Base-by-base conservation (phyloP, 169 alveolate species). In the Plasmodium sp. region DNA sequence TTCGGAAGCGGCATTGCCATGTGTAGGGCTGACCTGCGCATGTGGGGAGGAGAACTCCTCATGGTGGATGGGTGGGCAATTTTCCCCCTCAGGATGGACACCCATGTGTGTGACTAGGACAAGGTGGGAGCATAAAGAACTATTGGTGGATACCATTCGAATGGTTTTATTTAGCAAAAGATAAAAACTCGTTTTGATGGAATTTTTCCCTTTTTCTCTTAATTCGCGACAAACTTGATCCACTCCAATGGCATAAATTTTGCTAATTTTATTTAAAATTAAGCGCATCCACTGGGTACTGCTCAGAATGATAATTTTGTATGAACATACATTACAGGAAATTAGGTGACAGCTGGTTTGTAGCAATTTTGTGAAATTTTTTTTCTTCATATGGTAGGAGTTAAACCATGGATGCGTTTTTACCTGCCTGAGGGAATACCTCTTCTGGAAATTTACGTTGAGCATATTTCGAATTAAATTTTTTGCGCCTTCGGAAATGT, bases 381-480 rank as follows among this genome's bases (percentile, higher is more conserved):
- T 33, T 79, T 77, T 86, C 27, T 84, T 84, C 90, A 81, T 43
- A 67, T 80, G 67, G 67, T 54, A 81, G 31, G 34, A 14, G 48
- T 54, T 31, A 62, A 81, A 90, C 94, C 94, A 90, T 62, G 71
- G 51, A 58, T 90, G 94, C 33, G 58, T 90, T 81, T 81, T 81
- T 67, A 90, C 73, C 4, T 90, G 45, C 73, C 54, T 56, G 4
- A 90, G 12, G 43, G 90, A 36, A 81, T 62, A 90, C 9, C 94
- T 80, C 31, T 90, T 90, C 72, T 81, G 73, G 73, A n/a, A 81
- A 81, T 90, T 90, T 36, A 90, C 92, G 45, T 90, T 90, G n/a
- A 90, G 71, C 94, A 90, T 90, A 81, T 90, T 90, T 90, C 83
- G 94, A 43, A 90, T 67, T 67, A 90, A 51, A 45, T 90, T 36